Base-by-base conservation (phyloP, 768 basidiomycete genomes). In the Tylopilus rubrobrunneus region DNA sequence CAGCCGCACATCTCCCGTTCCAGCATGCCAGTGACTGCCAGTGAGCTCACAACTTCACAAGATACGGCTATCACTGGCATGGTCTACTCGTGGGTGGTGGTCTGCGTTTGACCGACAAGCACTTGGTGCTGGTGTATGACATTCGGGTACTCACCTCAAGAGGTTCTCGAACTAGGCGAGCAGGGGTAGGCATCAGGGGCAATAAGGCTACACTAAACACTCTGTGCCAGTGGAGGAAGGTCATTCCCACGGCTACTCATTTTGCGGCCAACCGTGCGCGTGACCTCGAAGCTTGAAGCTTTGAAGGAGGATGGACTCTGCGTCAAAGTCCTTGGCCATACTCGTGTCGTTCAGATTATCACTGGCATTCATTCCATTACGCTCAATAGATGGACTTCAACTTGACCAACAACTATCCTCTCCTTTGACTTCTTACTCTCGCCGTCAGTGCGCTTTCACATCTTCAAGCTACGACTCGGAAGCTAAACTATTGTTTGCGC, bases 361-460 rank as follows among this genome's bases (percentile, higher is more conserved):
- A 17, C 73, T 91, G 42, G 76, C 81, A 0, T 70, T 78, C 12
- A 73, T 79, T 4, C 75, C 78, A 11, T 60, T 86, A 3, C 77
- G 79, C 9, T 73, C 73, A 21, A 52, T 54, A 47, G 52, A 39
- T 39, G 60, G 73, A 7, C 72, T 95, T 9, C 79, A 80, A 58
- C 74, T 86, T 60, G 82, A 92, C 60, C 86, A 86, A 43, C 86
- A 90, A 63, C 74, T 97, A 17, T 82, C 87, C 0, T 90, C 92
- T 7, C 89, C 92, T 0, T 63, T 95, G 64, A 92, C 90, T 5
- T 85, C 89, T 9, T 87, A 87, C 67, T 73, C 83, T 19, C 83
- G 89, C 60, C 74, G 93, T 94, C 62, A 69, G 88, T 74, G 52
- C 9, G 14, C 39, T 45, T 58, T 39, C 23, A 12, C 10, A 21